Evolutionary conservation across 1,139 yeast genomes (phyloP).

Genomic region (Candida dubliniensis): DNA sequence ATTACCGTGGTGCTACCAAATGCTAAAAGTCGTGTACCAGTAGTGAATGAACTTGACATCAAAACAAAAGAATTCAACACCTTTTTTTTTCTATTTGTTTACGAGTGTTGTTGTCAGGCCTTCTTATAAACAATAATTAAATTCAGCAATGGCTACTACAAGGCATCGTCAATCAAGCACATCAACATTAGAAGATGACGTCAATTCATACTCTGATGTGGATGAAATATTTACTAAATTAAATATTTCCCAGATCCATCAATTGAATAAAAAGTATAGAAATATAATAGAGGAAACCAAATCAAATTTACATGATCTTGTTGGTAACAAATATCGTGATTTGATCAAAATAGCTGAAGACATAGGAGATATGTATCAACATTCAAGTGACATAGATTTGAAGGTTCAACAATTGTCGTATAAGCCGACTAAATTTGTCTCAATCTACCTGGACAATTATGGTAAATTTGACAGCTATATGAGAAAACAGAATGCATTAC

Average conservation of each 20-base stretch:
- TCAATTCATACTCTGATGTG: constrained; percentile 15
- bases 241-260: constrained; percentile 37
- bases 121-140: too few species aligned
- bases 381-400: constrained; percentile 32
- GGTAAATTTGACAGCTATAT: constrained; percentile 22
- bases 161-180: neutral
- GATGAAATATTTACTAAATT: constrained; percentile 39
- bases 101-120: too few species aligned
- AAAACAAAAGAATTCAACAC: too few species aligned
- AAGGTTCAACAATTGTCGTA: constrained; percentile 36
- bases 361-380: constrained; percentile 53
- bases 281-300: constrained; percentile 20
- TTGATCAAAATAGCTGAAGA: constrained; percentile 68
- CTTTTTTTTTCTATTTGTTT: too few species aligned
- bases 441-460: constrained; percentile 24
- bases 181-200: constrained; percentile 1
- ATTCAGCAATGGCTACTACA: neutral
- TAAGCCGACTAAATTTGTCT: constrained; percentile 29
- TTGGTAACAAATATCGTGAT: constrained; percentile 67
- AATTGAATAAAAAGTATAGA: constrained; percentile 30
- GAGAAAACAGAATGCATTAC: constrained; percentile 18
- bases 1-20: too few species aligned
- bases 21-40: too few species aligned
- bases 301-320: constrained; percentile 53
- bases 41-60: too few species aligned